Base-by-base conservation (phyloP, 2,329 filamentous ascomycete species). In the Penicillium sp. region DNA sequence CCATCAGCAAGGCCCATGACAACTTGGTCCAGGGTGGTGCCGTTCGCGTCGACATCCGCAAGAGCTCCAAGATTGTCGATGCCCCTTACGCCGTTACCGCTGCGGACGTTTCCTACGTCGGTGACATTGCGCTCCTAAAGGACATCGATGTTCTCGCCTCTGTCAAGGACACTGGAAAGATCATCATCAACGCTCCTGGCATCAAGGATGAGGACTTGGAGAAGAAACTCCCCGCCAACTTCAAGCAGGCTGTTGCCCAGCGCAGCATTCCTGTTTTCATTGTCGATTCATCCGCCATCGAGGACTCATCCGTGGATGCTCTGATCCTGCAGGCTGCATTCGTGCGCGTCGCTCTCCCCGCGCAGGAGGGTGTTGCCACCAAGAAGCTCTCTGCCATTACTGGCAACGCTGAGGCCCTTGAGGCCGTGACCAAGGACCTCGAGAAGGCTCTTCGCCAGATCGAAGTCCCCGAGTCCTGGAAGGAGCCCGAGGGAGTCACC, bases 131-230 rank as follows among this genome's bases (percentile, higher is more conserved):
- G 69, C 80, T 99, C 2, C 79, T 99, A 14, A 86, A 88, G 62
- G 86, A 91, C 22, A 81, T 97, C 52, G 86, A 93, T 61, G 79
- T 95, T 21, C 71, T 92, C 34, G 82, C 86, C 59, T 86, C 83
- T 47, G 78, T 93, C 58, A 91, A 89, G 75, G 67, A 83, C 39
- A 85, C 85, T 49, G 89, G 89, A 51, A 88, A 86, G 60, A 74
- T 97, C 43, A 82, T 97, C 52, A 68, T 97, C 40, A 90, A 87
- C 67, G 82, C 94, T 22, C 83, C 90, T 27, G 87, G 86, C 63
- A 85, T 91, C 72, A 96, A 96, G 77, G 85, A 91, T 48, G 93
- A 95, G 43, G 92, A 97, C 34, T 73, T 92, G 6, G 93, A 97
- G 79, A 96, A 95, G 83, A 83, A 90, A 65, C 79, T 99, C 5